Evolutionary conservation across 345 rosid species (phyloP).

Genomic region (Hibiscus syriacus): DNA sequence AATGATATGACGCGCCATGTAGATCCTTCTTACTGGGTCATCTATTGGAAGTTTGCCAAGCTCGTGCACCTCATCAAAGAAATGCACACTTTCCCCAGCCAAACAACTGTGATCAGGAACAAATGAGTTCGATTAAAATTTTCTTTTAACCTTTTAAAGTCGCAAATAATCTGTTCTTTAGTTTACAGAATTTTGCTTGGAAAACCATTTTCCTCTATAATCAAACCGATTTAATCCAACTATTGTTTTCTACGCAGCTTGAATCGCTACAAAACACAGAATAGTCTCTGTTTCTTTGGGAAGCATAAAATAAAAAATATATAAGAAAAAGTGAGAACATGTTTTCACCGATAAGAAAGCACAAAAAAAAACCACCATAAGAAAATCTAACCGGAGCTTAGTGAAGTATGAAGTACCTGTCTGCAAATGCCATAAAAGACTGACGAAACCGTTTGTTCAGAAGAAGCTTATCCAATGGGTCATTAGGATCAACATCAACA

Average conservation of each 20-base stretch:
- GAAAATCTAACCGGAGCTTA: background rate
- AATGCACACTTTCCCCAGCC: slow-evolving; percentile 95
- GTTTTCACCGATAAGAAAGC: background rate
- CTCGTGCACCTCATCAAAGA: slow-evolving; percentile 76
- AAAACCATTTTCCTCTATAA: background rate
- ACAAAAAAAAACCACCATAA: background rate
- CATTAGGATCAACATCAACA: slow-evolving; percentile 48
- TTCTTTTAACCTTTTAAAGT: background rate
- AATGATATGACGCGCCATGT: slow-evolving; percentile 86
- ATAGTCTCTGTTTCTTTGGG: background rate
- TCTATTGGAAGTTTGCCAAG: slow-evolving; percentile 58
- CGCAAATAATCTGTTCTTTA: background rate
- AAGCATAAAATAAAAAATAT: background rate
- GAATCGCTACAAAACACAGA: background rate
- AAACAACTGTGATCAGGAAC: slow-evolving; percentile 51
- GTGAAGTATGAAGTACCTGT: slow-evolving; percentile 44
- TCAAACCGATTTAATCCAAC: background rate
- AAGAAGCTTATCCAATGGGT: slow-evolving; percentile 87
- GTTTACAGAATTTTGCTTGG: background rate
- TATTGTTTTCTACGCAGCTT: background rate
- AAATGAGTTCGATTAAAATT: background rate
- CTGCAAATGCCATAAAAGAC: slow-evolving; percentile 88
- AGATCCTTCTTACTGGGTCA: slow-evolving; percentile 68
- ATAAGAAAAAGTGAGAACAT: background rate
- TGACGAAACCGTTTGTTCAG: slow-evolving; percentile 67